These are phyloP conservation scores for Scedosporium boydii DNA, from an alignment of 2,329 filamentous ascomycete species.

Conservation along the genomic window DNA sequence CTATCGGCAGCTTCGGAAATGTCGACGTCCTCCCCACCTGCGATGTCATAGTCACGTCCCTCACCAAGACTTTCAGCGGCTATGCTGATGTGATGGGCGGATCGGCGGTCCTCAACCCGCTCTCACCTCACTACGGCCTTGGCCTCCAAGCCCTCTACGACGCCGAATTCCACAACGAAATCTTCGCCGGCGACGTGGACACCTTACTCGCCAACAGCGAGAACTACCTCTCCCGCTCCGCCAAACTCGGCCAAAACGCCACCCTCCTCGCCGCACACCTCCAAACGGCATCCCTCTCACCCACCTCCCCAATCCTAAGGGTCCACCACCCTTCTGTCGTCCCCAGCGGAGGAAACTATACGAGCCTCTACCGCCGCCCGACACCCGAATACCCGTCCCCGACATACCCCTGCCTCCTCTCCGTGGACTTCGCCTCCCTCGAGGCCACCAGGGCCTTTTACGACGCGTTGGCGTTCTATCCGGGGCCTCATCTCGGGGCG, in stretches of 20 bases:
- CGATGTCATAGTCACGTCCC: conserved; percentile 40
- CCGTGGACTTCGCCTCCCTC: conserved; percentile 36
- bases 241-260: conserved; percentile 33
- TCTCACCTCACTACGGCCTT: conserved; percentile 27
- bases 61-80: conserved; percentile 52
- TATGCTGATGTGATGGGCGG: conserved; percentile 45
- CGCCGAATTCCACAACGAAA: conserved; percentile 23
- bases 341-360: conserved; percentile 20
- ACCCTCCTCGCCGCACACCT: conserved; percentile 30
- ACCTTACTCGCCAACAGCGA: conserved; percentile 34
- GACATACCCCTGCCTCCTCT: conserved; percentile 46
- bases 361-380: conserved; percentile 23
- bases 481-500: conserved; percentile 44
- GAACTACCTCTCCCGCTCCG: conserved; percentile 29
- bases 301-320: conserved; percentile 23
- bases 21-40: conserved; percentile 37
- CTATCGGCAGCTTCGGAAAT: conserved; percentile 36
- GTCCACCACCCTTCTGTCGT: conserved; percentile 35
- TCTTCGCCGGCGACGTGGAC: conserved; percentile 36
- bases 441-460: conserved; percentile 36
- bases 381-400: conserved; percentile 34
- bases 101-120: conserved; percentile 38
- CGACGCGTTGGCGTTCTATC: conserved; percentile 35
- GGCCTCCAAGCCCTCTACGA: conserved; percentile 20
- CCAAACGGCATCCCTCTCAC: conserved; percentile 17